Evolutionary conservation across 2,329 filamentous ascomycete species (phyloP).

Genomic region (Fonsecaea multimorphosa): DNA sequence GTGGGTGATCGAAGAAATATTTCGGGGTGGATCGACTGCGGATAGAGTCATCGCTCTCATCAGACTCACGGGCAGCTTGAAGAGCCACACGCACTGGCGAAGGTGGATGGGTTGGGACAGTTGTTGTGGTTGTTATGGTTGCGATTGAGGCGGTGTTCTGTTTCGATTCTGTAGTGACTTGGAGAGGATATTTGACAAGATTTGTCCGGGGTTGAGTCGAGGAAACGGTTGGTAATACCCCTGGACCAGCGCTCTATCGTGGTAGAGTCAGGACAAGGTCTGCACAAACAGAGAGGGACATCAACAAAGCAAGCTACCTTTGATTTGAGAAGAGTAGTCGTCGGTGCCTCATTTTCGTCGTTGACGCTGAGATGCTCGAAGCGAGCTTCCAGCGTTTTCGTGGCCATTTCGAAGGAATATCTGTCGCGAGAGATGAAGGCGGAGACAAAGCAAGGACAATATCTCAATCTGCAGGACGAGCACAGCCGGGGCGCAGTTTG

Average conservation of each 20-base stretch:
- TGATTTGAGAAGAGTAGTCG: slow-evolving; percentile 69
- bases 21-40: slow-evolving; percentile 37
- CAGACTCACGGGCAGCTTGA: slow-evolving; percentile 50
- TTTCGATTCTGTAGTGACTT: slow-evolving; percentile 72
- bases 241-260: slow-evolving; percentile 24
- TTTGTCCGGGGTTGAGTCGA: slow-evolving; percentile 71
- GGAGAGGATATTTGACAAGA: slow-evolving; percentile 83
- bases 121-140: slow-evolving; percentile 44
- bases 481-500: neutral
- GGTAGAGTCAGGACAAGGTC: neutral
- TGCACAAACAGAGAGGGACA: neutral
- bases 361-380: slow-evolving; percentile 89
- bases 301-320: slow-evolving; percentile 65
- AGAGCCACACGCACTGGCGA: slow-evolving; percentile 62
- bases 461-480: neutral
- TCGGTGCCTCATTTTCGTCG: slow-evolving; percentile 77
- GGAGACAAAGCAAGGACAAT: neutral
- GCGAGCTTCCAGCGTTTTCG: slow-evolving; percentile 79
- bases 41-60: slow-evolving; percentile 54
- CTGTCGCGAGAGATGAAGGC: neutral
- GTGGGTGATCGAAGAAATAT: slow-evolving; percentile 63
- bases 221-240: slow-evolving; percentile 45
- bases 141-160: slow-evolving; percentile 64
- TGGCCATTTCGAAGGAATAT: slow-evolving; percentile 61
- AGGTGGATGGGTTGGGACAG: slow-evolving; percentile 47